Evolutionary conservation across 2,329 filamentous ascomycete species (phyloP).

Genomic region (Aspergillus alliaceus): DNA sequence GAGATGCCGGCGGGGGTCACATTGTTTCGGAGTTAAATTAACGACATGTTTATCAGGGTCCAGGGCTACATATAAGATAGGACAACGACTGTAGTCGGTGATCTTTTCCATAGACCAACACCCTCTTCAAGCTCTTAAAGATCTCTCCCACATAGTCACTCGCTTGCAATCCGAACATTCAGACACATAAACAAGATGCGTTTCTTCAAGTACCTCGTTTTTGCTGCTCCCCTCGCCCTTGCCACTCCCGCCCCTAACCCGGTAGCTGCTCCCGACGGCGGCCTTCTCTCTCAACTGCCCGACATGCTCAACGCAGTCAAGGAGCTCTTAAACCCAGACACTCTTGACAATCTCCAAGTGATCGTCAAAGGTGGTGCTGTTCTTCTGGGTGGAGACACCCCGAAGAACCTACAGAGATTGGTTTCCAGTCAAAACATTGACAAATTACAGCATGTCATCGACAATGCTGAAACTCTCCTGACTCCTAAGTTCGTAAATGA

Average conservation of each 20-base stretch:
- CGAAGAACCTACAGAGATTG: constrained; percentile 28
- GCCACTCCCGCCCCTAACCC: constrained; percentile 23
- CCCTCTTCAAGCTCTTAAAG: background rate
- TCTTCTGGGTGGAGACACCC: constrained; percentile 29
- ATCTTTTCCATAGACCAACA: background rate
- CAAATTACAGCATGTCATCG: constrained; percentile 24
- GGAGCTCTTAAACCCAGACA: constrained; percentile 24
- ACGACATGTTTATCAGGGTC: background rate
- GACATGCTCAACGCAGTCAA: constrained; percentile 26
- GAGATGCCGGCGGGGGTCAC: background rate
- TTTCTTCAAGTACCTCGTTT: constrained; percentile 23
- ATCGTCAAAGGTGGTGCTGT: constrained; percentile 29
- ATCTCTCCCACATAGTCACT: background rate
- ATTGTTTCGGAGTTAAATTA: background rate
- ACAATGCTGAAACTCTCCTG: constrained; percentile 28
- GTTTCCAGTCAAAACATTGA: constrained; percentile 24
- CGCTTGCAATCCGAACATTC: background rate
- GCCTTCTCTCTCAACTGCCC: constrained; percentile 27
- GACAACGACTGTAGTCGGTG: background rate
- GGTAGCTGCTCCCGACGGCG: constrained; percentile 22
- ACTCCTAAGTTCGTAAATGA: constrained; percentile 29
- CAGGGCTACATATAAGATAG: constrained; percentile 9
- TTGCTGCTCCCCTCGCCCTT: constrained; percentile 18
- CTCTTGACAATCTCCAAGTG: constrained; percentile 26
- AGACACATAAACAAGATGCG: constrained; percentile 11